Evolutionary conservation across 2,329 filamentous ascomycete species (phyloP).

Genomic region (Diaporthe nobilis): DNA sequence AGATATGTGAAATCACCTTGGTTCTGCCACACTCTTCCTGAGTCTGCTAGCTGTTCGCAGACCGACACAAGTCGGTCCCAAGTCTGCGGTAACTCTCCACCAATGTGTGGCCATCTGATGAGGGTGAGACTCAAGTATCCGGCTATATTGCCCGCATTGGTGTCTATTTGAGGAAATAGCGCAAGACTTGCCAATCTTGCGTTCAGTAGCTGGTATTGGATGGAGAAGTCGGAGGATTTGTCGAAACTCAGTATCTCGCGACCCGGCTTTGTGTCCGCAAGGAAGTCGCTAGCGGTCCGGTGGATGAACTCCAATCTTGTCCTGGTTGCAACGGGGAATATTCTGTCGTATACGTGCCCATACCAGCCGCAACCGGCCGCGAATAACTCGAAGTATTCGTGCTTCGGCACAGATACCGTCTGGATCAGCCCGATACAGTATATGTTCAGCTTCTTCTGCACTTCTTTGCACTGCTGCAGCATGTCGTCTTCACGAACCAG

Average conservation of each 20-base stretch:
- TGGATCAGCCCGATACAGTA: background rate
- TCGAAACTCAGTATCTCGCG: background rate
- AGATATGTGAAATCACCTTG: accelerated
- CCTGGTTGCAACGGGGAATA: background rate
- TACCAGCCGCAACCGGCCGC: background rate
- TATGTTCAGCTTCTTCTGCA: background rate
- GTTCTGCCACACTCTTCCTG: background rate
- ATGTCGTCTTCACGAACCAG: background rate
- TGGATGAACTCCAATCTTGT: background rate
- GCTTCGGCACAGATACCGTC: background rate
- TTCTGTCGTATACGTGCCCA: slow-evolving; percentile 18
- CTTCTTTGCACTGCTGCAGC: background rate
- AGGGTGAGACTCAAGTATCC: too few species aligned
- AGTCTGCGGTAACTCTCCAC: background rate
- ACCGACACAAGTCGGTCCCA: background rate
- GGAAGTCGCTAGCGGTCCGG: slow-evolving; percentile 41
- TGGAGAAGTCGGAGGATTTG: background rate
- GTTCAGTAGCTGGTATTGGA: background rate
- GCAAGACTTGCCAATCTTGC: background rate
- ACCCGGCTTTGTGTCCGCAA: slow-evolving; percentile 35
- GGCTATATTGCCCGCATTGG: too few species aligned
- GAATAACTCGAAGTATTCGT: background rate
- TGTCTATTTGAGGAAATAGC: background rate
- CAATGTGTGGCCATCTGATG: background rate
- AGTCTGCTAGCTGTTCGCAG: slow-evolving; percentile 2